phyloP scores from a whole-genome alignment of 2,329 filamentous ascomycete genomes.

The Neonectria ditissima region DNA sequence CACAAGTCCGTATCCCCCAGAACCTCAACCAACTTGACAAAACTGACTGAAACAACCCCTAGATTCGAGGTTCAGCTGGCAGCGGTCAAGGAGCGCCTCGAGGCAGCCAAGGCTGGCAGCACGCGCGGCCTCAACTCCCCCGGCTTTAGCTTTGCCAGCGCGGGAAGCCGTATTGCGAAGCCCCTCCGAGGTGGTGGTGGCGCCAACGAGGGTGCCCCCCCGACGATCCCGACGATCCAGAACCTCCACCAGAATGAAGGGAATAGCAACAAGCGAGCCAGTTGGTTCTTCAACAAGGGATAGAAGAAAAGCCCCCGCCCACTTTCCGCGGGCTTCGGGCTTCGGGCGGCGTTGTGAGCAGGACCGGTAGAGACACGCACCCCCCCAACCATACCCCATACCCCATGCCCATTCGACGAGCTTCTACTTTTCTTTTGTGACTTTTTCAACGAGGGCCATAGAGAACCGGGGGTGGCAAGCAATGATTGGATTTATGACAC shows the following conservation, averaged over 20 bases:
- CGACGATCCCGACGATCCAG: constrained; percentile 67
- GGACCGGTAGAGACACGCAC: constrained; percentile 19
- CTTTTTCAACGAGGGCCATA: constrained; percentile 41
- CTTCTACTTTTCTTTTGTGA: constrained; percentile 37
- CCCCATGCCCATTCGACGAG: constrained; percentile 24
- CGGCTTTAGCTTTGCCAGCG: constrained; percentile 76
- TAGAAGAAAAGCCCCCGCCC: constrained; percentile 44
- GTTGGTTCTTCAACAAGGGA: constrained; percentile 80
- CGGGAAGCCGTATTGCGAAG: constrained; percentile 76
- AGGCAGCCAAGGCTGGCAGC: constrained; percentile 91
- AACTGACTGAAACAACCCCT: constrained; percentile 48
- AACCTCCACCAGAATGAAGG: constrained; percentile 70
- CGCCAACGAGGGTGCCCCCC: constrained; percentile 50
- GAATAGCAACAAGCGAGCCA: constrained; percentile 71
- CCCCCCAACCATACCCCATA: constrained; percentile 24
- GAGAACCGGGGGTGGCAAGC: constrained; percentile 42
- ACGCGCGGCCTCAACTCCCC: constrained; percentile 83
- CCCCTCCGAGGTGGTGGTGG: constrained; percentile 74
- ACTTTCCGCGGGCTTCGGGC: constrained; percentile 27
- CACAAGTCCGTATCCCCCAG: constrained; percentile 78
- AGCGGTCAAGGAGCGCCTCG: constrained; percentile 96
- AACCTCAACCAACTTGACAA: background rate
- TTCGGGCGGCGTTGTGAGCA: constrained; percentile 44
- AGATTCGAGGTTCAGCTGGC: constrained; percentile 98
- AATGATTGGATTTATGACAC: constrained; percentile 48